Base-by-base conservation (phyloP, 1,284 basidiomycete species). In the Malassezia restricta region DNA sequence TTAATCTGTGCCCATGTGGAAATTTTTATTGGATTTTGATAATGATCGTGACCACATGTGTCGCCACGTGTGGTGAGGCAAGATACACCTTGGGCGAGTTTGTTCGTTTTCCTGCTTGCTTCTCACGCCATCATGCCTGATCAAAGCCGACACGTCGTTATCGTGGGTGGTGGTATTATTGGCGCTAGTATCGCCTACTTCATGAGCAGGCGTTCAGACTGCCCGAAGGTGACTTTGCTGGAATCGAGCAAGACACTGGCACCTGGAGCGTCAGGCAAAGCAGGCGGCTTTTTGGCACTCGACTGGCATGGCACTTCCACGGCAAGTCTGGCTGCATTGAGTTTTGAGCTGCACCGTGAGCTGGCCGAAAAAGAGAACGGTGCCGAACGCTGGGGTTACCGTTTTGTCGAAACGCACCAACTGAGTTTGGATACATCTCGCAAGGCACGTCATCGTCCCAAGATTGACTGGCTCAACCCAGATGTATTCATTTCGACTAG, bases 241-340 rank as follows among this genome's bases (percentile, higher is more conserved):
- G 90, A 95, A 74, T 83, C 86, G 3, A 86, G 83, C 1, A 38
- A 58, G 6, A 71, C 65, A 5, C 74, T 80, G 11, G 80, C 80
- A 0, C 75, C 78, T 6, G 81, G 75, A 0, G 87, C 89, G 0
- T 86, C 83, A 0, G 90, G 90, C 5, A 92, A 92, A 71, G 85
- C 87, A 0, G 90, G 88, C 2, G 90, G 90, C 0, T 82, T 95
- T n/a, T 79, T 95, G 20, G 88, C 90, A 0, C 79, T 81, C 50
- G 84, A 88, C 66, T 84, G 82, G 83, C 81, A 82, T 38, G 72
- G 61, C 42, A 51, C 65, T 9, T 51, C 61, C 2, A 75, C 74
- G 2, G 50, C 72, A 37, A 76, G 77, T 35, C 76, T 92, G 15
- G 84, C 84, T 5, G 76, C 79, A 39, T 77, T 91, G 41, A 88